Base-by-base conservation (phyloP, 768 basidiomycete species). In the Mycena capillaripes region DNA sequence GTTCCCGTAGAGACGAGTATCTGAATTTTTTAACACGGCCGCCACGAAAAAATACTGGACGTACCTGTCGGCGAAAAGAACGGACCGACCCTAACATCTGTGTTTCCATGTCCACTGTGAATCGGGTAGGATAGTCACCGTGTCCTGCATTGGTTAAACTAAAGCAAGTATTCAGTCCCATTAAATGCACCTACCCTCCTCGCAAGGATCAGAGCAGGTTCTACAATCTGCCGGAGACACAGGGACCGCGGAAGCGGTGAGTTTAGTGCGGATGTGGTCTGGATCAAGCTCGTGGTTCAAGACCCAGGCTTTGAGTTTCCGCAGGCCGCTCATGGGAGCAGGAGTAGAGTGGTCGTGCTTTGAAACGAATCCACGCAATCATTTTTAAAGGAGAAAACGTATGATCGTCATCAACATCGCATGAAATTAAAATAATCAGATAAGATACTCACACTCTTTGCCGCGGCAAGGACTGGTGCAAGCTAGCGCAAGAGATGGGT, bases 1-100 rank as follows among this genome's bases (percentile, higher is more conserved):
- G 93, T 91, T 11, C 95, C 96, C 0, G 96, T 97, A 1, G 95
- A 97, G 63, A 98, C 94, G 38, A 98, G 86, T 38, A 97, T 87
- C 93, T 97, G 78, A 38, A 27, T 14, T 60, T 50, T 76, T 30
- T 38, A 11, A 19, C 3, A 36, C 7, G 4, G 2, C 23, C 4
- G 40, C 23, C 8, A 27, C 10, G 23, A 27, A 55, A 57, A 12
- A n/a, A 12, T 27, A 11, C 8, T 16, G 52, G 12, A 73, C 75
- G 42, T 73, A 93, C 95, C 86, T 96, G 93, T 32, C 96, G 91
- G 50, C 89, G 89, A 81, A 95, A 96, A 0, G 95, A 92, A 79
- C 93, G 93, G 27, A 96, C 89, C 32, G 91, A 90, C 3, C 97
- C 97, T 32, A 97, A 81, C 90, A 99, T 90, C 58, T 93, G 89